Percentiles rank a stretch among this genome's conserved stretches.
Conservation (phyloP, 306 rosid genomes). For the Cicer bijugum region DNA sequence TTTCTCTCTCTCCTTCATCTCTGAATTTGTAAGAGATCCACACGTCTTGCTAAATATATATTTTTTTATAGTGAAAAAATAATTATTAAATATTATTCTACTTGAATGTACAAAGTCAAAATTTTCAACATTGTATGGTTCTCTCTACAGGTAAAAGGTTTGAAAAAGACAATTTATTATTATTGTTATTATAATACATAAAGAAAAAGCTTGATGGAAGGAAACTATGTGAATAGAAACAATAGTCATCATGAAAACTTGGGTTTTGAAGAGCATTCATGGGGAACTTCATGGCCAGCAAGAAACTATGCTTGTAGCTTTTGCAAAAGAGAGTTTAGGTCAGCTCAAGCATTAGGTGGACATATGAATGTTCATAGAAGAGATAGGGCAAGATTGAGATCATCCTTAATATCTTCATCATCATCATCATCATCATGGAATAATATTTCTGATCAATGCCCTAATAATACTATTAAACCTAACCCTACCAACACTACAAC, state of each 20-base stretch:
- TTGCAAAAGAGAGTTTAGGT: conserved; percentile 81
- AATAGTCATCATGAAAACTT: conserved; percentile 34
- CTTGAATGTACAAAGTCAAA: not conserved
- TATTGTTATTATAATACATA: not conserved
- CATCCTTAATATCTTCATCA: conserved; percentile 49
- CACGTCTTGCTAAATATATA: not conserved
- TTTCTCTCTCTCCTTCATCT: conserved; percentile 42
- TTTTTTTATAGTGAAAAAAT: no score
- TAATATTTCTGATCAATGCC: conserved; percentile 43
- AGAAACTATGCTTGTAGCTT: conserved; percentile 72
- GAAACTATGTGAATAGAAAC: conserved; percentile 52
- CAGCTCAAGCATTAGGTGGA: conserved; percentile 91
- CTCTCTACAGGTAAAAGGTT: conserved; percentile 32
- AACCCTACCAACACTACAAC: conserved; percentile 49
- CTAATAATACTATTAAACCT: conserved; percentile 36
- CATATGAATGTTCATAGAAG: conserved; percentile 93
- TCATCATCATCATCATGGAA: conserved; percentile 51
- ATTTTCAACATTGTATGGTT: not conserved
- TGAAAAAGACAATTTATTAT: not conserved
- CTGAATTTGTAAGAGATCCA: conserved; percentile 48
- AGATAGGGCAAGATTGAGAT: conserved; percentile 80
- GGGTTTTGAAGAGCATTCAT: conserved; percentile 53
- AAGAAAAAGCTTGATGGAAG: conserved; percentile 57
- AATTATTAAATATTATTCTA: not conserved
- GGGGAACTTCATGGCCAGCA: conserved; percentile 63